These are phyloP conservation scores for Phytopythium sindhum DNA, from an alignment of 352 stramenopile species.

Conservation along the genomic window DNA sequence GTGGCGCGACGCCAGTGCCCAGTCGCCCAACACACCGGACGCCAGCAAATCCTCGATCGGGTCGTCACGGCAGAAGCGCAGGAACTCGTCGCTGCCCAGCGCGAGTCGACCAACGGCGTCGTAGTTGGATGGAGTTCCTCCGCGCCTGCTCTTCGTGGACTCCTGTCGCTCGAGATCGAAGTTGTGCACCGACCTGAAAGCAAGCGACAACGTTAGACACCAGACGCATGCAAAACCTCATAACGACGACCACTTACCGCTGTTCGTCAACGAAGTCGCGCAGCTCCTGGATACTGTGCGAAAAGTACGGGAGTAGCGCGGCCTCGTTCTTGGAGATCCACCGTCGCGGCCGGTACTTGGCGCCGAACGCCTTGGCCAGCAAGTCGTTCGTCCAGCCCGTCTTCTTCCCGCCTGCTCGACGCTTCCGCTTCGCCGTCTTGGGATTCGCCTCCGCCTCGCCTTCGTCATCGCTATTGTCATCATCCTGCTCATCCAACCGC, in stretches of 20 bases:
- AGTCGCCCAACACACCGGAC: conserved; percentile 2
- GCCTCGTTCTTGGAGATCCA: conserved; percentile 57
- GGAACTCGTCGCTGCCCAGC: conserved; percentile 4
- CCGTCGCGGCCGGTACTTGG: conserved; percentile 50
- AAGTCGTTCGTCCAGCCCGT: conserved; percentile 48
- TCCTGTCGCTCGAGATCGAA: not conserved
- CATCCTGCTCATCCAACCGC: not conserved
- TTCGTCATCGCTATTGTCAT: not conserved
- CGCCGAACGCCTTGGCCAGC: conserved; percentile 51
- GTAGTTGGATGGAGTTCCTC: not conserved
- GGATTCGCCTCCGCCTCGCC: not conserved
- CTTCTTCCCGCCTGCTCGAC: not conserved
- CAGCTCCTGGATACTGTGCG: conserved; percentile 56
- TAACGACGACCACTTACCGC: conserved; percentile 22
- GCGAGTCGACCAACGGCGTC: not conserved
- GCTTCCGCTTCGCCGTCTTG: not conserved
- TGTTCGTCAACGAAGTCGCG: conserved; percentile 50
- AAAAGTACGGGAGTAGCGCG: conserved; percentile 63
- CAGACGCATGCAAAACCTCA: not conserved
- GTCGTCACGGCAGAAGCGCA: conserved; percentile 4
- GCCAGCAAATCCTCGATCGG: conserved; percentile 5
- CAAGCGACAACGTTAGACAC: not conserved
- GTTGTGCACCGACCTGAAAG: conserved; percentile 5
- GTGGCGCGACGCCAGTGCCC: not conserved
- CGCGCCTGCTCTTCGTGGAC: not conserved